phyloP scores from a whole-genome alignment of 2,329 filamentous ascomycete species.

The Penicillium decumbens region DNA sequence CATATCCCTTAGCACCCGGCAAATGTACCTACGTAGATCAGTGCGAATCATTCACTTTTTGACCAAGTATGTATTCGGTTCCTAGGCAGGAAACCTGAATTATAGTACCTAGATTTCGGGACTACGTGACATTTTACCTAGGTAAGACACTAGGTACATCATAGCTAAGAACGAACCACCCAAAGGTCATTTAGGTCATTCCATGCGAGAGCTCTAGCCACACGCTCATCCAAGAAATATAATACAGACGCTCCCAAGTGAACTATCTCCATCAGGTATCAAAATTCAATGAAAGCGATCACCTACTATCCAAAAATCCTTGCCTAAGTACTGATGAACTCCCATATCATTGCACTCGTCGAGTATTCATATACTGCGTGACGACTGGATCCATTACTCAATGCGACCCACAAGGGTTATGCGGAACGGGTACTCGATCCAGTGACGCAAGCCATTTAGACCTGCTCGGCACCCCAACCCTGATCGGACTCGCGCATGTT shows the following conservation, averaged over 20 bases:
- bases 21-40: neutral
- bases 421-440: neutral
- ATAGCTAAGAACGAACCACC: neutral
- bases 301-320: neutral
- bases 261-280: constrained; percentile 12
- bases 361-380: constrained; percentile 19
- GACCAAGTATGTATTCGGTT: neutral
- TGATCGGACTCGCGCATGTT: constrained; percentile 76
- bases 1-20: too few relatives aligned
- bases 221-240: constrained; percentile 3
- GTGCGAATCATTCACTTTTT: neutral
- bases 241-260: constrained; percentile 10
- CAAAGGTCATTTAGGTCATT: neutral
- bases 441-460: constrained; percentile 46
- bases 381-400: neutral
- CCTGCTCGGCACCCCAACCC: constrained; percentile 73
- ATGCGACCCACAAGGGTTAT: neutral
- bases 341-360: constrained; percentile 22
- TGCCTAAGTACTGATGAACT: neutral
- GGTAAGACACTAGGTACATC: neutral
- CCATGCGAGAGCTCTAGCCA: neutral
- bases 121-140: neutral
- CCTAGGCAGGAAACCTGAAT: too few relatives aligned
- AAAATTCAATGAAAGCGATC: neutral
- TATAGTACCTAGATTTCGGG: too few relatives aligned